These are phyloP conservation scores for Colletotrichum lindemuthianum DNA, from an alignment of 2,329 filamentous ascomycete genomes.

Conservation along the genomic window DNA sequence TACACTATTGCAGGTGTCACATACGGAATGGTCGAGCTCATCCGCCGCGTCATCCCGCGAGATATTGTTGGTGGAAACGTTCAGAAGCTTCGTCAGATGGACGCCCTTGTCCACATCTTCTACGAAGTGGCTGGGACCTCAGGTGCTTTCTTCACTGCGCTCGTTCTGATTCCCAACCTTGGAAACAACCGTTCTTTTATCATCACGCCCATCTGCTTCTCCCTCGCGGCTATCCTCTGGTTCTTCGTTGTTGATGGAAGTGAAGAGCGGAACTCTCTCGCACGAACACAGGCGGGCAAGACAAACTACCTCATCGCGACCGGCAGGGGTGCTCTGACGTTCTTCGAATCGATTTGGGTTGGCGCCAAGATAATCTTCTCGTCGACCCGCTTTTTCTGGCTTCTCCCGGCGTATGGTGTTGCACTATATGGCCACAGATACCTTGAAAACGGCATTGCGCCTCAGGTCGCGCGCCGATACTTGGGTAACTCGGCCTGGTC, in stretches of 20 bases:
- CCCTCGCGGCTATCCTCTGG: slow-evolving; percentile 52
- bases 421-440: slow-evolving; percentile 61
- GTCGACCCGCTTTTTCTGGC: slow-evolving; percentile 59
- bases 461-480: slow-evolving; percentile 56
- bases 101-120: slow-evolving; percentile 45
- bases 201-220: slow-evolving; percentile 59
- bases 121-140: slow-evolving; percentile 56
- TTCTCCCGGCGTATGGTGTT: slow-evolving; percentile 59
- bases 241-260: slow-evolving; percentile 56
- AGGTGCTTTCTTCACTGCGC: slow-evolving; percentile 58
- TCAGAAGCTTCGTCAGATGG: slow-evolving; percentile 59
- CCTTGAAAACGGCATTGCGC: slow-evolving; percentile 59
- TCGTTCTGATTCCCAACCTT: slow-evolving; percentile 59
- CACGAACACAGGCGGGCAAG: slow-evolving; percentile 37
- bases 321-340: slow-evolving; percentile 18
- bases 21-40: slow-evolving; percentile 62
- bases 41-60: slow-evolving; percentile 59
- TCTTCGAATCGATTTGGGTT: slow-evolving; percentile 54
- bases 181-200: slow-evolving; percentile 63
- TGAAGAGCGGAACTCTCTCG: slow-evolving; percentile 40
- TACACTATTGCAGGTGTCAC: slow-evolving; percentile 54
- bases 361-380: slow-evolving; percentile 58
- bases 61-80: slow-evolving; percentile 62
- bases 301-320: slow-evolving; percentile 17
- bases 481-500: slow-evolving; percentile 59